phyloP scores from a whole-genome alignment of 495 filamentous ascomycete genomes.

The Lasiosphaeriaceae sp. region DNA sequence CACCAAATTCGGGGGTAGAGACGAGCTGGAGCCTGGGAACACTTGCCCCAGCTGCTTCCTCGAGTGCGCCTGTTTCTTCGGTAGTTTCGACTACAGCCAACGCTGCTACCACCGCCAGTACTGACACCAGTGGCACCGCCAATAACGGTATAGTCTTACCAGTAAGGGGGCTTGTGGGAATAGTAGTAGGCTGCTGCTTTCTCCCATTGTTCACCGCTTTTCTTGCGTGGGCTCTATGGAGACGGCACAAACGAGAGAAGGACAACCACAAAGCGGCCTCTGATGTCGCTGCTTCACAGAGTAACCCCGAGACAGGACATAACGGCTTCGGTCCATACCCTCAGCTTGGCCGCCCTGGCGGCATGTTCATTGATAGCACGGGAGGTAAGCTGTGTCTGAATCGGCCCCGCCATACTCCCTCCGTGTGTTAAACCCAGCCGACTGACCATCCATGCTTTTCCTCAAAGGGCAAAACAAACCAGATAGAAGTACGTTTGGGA shows the following conservation, averaged over 20 bases:
- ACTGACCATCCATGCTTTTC: neutral
- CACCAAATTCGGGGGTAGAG: too few species aligned
- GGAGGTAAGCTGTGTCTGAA: too few species aligned
- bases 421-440: too few species aligned
- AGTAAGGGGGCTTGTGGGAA: constrained; percentile 15
- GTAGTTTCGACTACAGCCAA: neutral
- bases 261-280: constrained; percentile 4
- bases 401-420: too few species aligned
- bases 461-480: neutral
- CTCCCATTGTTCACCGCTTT: constrained; percentile 11
- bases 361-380: too few species aligned
- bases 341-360: too few species aligned
- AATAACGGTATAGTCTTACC: constrained; percentile 12
- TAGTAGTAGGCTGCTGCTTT: constrained; percentile 16
- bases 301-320: too few species aligned
- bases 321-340: too few species aligned
- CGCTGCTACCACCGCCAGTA: neutral
- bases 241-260: constrained; percentile 2
- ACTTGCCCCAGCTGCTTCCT: too few species aligned
- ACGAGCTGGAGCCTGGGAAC: too few species aligned
- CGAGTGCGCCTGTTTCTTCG: too few species aligned
- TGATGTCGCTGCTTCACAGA: neutral
- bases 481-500: neutral
- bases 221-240: constrained; percentile 13
- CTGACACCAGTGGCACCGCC: constrained; percentile 1